phyloP scores from a whole-genome alignment of 495 filamentous ascomycete species.

The Aspergillus mulundensis region DNA sequence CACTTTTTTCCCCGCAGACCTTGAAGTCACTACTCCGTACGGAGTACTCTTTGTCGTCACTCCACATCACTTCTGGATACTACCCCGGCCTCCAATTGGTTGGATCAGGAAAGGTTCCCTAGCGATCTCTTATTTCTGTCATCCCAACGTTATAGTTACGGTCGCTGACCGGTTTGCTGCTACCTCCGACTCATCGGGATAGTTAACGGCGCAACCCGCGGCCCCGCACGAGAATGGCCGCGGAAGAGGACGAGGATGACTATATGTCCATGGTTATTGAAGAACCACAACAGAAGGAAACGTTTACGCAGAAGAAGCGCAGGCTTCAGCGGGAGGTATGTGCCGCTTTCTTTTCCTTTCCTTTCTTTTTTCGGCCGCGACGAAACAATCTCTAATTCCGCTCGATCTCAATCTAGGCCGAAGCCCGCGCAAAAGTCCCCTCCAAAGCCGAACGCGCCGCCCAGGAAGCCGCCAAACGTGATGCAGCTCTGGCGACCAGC shows the following conservation, averaged over 20 bases:
- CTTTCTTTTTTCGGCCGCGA: no score
- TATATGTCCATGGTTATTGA: slow-evolving; percentile 63
- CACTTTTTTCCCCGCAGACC: background rate
- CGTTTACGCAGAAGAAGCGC: slow-evolving; percentile 52
- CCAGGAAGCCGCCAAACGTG: slow-evolving; percentile 64
- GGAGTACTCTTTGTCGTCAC: background rate
- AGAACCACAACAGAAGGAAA: slow-evolving; percentile 52
- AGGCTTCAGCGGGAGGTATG: slow-evolving; percentile 54
- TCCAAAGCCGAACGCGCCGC: slow-evolving; percentile 80
- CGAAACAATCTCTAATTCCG: background rate
- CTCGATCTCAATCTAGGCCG: slow-evolving; percentile 26
- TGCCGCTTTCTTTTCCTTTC: background rate
- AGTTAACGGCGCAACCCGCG: background rate
- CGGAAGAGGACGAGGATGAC: slow-evolving; percentile 52
- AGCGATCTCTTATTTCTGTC: background rate
- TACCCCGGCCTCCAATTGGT: background rate
- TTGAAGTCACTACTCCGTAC: background rate
- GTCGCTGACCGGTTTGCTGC: background rate
- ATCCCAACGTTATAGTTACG: no score
- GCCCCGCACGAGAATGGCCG: slow-evolving; percentile 15
- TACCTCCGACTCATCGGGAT: background rate
- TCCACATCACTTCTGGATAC: background rate
- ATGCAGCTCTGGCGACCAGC: slow-evolving; percentile 68
- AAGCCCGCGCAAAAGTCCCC: slow-evolving; percentile 41
- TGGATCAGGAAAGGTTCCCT: background rate